phyloP scores from a whole-genome alignment of 2,329 filamentous ascomycete genomes.

The Exophiala xenobiotica region DNA sequence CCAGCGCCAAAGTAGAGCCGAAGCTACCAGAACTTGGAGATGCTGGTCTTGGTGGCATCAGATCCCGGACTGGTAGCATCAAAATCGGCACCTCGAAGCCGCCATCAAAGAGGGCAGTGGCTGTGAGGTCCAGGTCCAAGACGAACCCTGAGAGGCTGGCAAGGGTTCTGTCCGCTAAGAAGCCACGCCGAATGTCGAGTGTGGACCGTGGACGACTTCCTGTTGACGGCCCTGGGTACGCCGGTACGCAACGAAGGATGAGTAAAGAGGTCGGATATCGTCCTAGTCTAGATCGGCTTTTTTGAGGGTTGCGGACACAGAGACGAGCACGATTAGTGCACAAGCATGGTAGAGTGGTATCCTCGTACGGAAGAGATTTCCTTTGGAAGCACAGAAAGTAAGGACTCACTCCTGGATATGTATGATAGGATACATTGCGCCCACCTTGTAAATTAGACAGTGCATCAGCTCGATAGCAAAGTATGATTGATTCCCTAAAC shows the following conservation, averaged over 20 bases:
- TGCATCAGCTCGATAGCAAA: too few species aligned
- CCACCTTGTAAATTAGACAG: too few species aligned
- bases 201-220: constrained; percentile 6
- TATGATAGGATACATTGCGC: not conserved
- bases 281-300: constrained; percentile 18
- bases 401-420: not conserved
- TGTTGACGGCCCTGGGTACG: constrained; percentile 9
- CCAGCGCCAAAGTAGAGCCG: constrained; percentile 9
- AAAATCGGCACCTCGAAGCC: not conserved
- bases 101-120: not conserved
- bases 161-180: constrained; percentile 3
- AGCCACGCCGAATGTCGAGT: constrained; percentile 15
- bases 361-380: not conserved
- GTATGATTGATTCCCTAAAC: too few species aligned
- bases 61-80: not conserved
- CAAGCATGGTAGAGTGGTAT: not conserved
- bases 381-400: not conserved
- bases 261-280: constrained; percentile 10
- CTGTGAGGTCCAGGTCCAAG: constrained; percentile 15
- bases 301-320: constrained; percentile 4
- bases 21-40: constrained; percentile 15
- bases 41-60: constrained; percentile 4
- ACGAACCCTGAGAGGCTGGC: constrained; percentile 17
- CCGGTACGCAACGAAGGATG: constrained; percentile 2
- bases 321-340: not conserved